Evolutionary conservation across 257 asterid genomes (phyloP).

Genomic region (Eustoma russellianum): DNA sequence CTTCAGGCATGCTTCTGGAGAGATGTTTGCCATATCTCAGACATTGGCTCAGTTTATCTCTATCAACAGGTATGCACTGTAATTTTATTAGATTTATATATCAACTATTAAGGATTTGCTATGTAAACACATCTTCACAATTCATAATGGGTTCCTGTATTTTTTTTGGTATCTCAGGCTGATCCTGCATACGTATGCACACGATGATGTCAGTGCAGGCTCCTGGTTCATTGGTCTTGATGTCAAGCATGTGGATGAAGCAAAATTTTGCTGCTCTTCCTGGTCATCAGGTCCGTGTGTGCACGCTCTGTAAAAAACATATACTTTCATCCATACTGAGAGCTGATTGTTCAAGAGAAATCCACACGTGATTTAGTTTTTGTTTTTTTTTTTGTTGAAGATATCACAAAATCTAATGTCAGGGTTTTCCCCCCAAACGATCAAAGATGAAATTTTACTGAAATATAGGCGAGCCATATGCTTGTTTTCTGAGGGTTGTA

Average conservation of each 20-base stretch:
- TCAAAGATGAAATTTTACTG: no score
- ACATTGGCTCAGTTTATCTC: conserved; percentile 69
- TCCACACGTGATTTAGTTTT: not conserved
- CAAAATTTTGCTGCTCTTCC: conserved; percentile 83
- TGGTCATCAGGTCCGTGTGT: conserved; percentile 57
- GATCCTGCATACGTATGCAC: conserved; percentile 56
- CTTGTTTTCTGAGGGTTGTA: no score
- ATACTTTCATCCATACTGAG: not conserved
- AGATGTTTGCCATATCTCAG: conserved; percentile 65
- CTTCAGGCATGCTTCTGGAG: conserved; percentile 89
- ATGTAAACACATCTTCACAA: not conserved
- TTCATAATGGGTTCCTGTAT: not conserved
- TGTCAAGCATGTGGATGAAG: conserved; percentile 70
- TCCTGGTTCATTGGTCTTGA: conserved; percentile 92
- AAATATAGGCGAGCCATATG: no score
- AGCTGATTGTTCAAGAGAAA: not conserved
- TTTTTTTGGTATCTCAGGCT: conserved; percentile 29
- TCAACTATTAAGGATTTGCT: not conserved
- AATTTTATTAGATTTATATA: not conserved
- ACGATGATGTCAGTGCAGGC: conserved; percentile 83
- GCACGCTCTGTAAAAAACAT: conserved; percentile 2
- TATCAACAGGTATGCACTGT: conserved; percentile 49
- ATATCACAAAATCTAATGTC: no score
- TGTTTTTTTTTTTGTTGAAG: no score
- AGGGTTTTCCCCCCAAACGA: no score